Percentiles rank a stretch among this genome's conserved stretches.
Conservation (phyloP, 371 early-diverging fungal species). For the Chytridiales sp. region DNA sequence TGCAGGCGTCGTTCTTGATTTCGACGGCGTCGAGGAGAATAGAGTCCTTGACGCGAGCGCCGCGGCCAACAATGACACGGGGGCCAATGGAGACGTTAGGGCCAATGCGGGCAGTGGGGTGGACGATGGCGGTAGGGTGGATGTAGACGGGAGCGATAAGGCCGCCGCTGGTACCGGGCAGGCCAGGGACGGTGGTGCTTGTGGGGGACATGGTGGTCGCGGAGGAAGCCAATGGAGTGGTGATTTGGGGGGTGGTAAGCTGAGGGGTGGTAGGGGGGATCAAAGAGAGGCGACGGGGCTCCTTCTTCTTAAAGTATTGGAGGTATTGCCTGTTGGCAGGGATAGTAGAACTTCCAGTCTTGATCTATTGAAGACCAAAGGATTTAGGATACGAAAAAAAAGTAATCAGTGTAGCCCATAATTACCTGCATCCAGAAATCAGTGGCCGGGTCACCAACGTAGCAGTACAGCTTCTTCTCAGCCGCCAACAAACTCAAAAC, state of each 20-base stretch:
- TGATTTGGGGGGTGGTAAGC: not conserved
- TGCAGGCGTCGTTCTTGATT: slow-evolving; percentile 77
- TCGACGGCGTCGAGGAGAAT: slow-evolving; percentile 94
- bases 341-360: slow-evolving; percentile 92
- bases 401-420: not conserved
- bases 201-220: slow-evolving; percentile 13
- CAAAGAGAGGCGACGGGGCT: slow-evolving; percentile 65
- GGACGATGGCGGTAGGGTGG: slow-evolving; percentile 89
- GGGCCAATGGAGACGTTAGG: slow-evolving; percentile 96
- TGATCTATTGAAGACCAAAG: slow-evolving; percentile 64
- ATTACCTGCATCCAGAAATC: slow-evolving; percentile 80
- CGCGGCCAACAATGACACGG: slow-evolving; percentile 88
- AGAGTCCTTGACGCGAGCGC: slow-evolving; percentile 92
- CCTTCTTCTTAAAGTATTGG: slow-evolving; percentile 65
- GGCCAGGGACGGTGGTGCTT: slow-evolving; percentile 2
- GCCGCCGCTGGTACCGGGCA: slow-evolving; percentile 64
- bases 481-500: slow-evolving; percentile 82
- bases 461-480: slow-evolving; percentile 75
- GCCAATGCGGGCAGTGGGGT: slow-evolving; percentile 93
- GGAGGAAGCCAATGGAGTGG: slow-evolving; percentile 11
- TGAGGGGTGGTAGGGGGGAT: not conserved
- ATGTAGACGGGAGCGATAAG: slow-evolving; percentile 90
- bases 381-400: not conserved
- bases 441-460: slow-evolving; percentile 58
- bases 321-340: slow-evolving; percentile 89